A percentile compares a stretch with the other conserved stretches of the same genome.
Evolutionary conservation across 164 flowering plant species (phyloP).

Genomic region (Warburgia ugandensis): DNA sequence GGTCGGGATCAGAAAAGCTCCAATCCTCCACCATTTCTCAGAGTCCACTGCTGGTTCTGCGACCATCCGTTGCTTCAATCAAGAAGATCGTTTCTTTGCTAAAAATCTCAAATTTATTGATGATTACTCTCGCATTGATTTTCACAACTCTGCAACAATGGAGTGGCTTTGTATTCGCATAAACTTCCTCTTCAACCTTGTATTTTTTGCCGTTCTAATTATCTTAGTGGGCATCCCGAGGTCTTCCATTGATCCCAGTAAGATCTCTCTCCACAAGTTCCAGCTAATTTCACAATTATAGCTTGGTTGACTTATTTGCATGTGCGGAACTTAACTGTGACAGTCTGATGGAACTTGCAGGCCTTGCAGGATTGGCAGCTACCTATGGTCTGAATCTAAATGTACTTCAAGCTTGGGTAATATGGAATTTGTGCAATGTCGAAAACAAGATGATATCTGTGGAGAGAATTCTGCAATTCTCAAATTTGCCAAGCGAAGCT

Average conservation of each 20-base stretch:
- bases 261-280: constrained; percentile 20
- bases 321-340: not conserved
- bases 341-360: constrained; percentile 22
- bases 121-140: constrained; percentile 59
- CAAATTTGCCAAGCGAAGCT: constrained; percentile 64
- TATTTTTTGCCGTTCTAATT: constrained; percentile 61
- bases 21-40: constrained; percentile 71
- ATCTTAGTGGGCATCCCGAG: constrained; percentile 68
- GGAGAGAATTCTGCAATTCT: constrained; percentile 69
- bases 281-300: too few relatives aligned
- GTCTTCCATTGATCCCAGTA: constrained; percentile 69
- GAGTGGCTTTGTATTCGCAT: constrained; percentile 80
- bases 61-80: constrained; percentile 63
- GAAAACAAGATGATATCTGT: constrained; percentile 86
- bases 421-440: constrained; percentile 79
- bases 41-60: constrained; percentile 64
- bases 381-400: constrained; percentile 75
- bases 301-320: not conserved
- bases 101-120: constrained; percentile 41
- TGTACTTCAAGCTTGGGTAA: constrained; percentile 74
- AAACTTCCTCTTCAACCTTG: constrained; percentile 72
- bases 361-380: constrained; percentile 72
- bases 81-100: constrained; percentile 46
- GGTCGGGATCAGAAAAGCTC: constrained; percentile 62
- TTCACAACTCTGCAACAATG: constrained; percentile 66